These are phyloP conservation scores for Rhodotorula sp. DNA, from an alignment of 1,284 basidiomycete species.

Conservation along the genomic window DNA sequence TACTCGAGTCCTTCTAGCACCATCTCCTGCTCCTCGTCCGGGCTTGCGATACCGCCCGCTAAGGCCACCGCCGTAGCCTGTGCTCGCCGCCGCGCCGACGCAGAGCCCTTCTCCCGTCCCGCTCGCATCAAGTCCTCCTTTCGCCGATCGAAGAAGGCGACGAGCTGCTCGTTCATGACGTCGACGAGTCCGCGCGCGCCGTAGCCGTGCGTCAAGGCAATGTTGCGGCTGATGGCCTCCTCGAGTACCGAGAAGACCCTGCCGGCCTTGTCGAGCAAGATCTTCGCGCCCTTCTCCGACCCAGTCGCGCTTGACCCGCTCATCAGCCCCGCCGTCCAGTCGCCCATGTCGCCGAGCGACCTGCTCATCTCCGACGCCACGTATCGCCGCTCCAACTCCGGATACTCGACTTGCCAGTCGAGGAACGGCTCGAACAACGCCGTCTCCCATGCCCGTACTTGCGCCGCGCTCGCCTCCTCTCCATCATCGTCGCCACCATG, in stretches of 20 bases:
- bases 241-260: constrained; percentile 73
- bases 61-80: constrained; percentile 1
- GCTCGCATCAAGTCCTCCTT: constrained; percentile 54
- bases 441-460: constrained; percentile 68
- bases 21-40: constrained; percentile 58
- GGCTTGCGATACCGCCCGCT: neutral
- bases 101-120: constrained; percentile 33
- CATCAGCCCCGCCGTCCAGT: constrained; percentile 49
- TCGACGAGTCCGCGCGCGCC: constrained; percentile 69
- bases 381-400: constrained; percentile 66
- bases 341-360: constrained; percentile 47
- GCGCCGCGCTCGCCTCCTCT: neutral
- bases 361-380: constrained; percentile 60
- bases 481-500: constrained; percentile 17
- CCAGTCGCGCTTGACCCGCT: neutral
- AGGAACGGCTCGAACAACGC: constrained; percentile 87
- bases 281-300: constrained; percentile 11
- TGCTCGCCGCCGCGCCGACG: constrained; percentile 3
- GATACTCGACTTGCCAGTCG: constrained; percentile 80
- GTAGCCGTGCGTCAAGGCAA: constrained; percentile 81
- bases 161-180: constrained; percentile 68
- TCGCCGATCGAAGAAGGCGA: constrained; percentile 60
- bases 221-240: constrained; percentile 70
- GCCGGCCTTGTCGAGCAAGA: constrained; percentile 47
- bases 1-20: constrained; percentile 72